Evolutionary conservation across 2,329 filamentous ascomycete species (phyloP).

Genomic region (Teratosphaeria destructans): DNA sequence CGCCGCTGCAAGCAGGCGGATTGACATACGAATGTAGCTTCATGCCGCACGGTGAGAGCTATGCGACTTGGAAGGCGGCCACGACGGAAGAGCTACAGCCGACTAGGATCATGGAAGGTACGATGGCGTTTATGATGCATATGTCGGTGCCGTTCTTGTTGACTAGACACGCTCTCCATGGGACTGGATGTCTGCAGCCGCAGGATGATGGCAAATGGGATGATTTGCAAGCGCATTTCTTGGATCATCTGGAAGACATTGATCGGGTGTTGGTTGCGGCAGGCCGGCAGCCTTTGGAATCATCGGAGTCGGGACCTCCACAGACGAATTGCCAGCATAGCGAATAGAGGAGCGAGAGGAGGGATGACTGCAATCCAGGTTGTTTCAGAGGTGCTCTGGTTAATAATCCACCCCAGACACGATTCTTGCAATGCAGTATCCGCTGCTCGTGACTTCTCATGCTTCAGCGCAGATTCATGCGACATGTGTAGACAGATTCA

Average conservation of each 20-base stretch:
- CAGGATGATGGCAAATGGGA: conserved; percentile 3
- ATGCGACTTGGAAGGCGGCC: conserved; percentile 3
- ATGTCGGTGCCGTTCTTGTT: conserved; percentile 6
- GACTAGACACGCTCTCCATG: conserved; percentile 4
- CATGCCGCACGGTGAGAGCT: conserved; percentile 11
- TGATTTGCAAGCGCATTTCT: conserved; percentile 6
- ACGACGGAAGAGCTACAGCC: background rate
- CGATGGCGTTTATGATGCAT: conserved; percentile 10
- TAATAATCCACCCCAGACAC: too few relatives aligned
- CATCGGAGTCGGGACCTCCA: background rate
- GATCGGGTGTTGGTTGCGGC: conserved; percentile 4
- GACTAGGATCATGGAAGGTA: conserved; percentile 7
- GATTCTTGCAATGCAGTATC: too few relatives aligned
- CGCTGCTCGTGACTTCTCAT: too few relatives aligned
- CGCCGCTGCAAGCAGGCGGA: conserved; percentile 6
- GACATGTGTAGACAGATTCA: too few relatives aligned
- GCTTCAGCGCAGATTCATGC: too few relatives aligned
- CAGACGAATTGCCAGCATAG: background rate
- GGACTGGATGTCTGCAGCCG: conserved; percentile 4
- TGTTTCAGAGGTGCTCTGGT: too few relatives aligned
- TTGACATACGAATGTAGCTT: conserved; percentile 10
- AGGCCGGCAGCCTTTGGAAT: background rate
- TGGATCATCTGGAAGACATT: conserved; percentile 5
- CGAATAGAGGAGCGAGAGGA: background rate
- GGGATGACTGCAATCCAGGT: background rate